phyloP scores from a whole-genome alignment of 345 rosid genomes.

The Abelmoschus esculentus region DNA sequence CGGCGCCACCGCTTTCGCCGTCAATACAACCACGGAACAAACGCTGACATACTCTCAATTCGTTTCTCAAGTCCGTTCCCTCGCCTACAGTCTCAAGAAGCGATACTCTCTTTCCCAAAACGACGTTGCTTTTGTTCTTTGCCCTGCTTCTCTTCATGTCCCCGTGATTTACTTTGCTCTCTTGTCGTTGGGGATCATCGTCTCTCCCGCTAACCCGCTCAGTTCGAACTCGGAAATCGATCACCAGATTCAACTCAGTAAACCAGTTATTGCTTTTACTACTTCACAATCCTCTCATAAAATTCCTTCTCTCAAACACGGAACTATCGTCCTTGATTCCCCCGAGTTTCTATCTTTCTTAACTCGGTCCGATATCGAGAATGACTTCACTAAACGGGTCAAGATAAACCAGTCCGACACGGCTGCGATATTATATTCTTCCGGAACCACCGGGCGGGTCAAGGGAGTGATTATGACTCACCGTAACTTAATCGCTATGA shows the following conservation, averaged over 20 bases:
- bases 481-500: conserved; percentile 59
- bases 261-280: conserved; percentile 66
- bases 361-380: conserved; percentile 10
- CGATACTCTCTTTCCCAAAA: conserved; percentile 35
- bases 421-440: conserved; percentile 68
- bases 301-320: conserved; percentile 33
- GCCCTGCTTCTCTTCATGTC: conserved; percentile 49
- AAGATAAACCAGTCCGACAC: conserved; percentile 46
- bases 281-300: conserved; percentile 39
- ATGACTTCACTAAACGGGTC: conserved; percentile 5
- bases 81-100: conserved; percentile 35
- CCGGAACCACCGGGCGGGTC: conserved; percentile 73
- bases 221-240: conserved; percentile 47
- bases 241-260: conserved; percentile 46
- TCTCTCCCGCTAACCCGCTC: conserved; percentile 77
- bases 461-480: conserved; percentile 67
- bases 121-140: conserved; percentile 62
- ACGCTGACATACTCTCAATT: conserved; percentile 40
- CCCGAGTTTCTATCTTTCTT: conserved; percentile 58
- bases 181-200: conserved; percentile 52
- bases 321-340: conserved; percentile 56
- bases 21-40: conserved; percentile 38
- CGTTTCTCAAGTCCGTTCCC: conserved; percentile 34
- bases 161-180: conserved; percentile 70
- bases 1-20: conserved; percentile 27